A percentile compares a stretch with the other conserved stretches of the same genome.
Conservation (phyloP, 805 yeast species). For the Sungouiozyma ichnusensis region DNA sequence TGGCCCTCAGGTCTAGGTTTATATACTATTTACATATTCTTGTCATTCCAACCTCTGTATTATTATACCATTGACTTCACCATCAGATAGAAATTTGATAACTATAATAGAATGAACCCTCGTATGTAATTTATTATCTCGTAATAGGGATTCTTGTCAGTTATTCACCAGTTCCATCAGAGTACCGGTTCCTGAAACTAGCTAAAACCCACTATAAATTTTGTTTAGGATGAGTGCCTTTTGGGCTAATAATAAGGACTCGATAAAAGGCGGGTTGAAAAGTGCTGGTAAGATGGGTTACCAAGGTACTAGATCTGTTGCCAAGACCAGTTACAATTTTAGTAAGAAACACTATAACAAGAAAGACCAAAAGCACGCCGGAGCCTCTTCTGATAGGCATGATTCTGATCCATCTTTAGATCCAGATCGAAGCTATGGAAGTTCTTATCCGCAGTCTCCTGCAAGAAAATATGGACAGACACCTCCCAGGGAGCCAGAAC, state of each 20-base stretch:
- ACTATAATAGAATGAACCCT: too few relatives aligned
- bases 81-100: too few relatives aligned
- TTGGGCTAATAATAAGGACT: conserved; percentile 28
- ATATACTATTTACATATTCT: background rate
- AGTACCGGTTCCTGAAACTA: too few relatives aligned
- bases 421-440: background rate
- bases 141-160: too few relatives aligned
- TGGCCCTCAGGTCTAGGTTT: background rate
- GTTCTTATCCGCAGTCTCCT: too few relatives aligned
- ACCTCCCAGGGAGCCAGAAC: too few relatives aligned
- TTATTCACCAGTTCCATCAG: too few relatives aligned
- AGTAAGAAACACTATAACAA: conserved; percentile 24
- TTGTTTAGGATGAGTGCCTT: background rate
- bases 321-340: conserved; percentile 31
- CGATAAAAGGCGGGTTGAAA: conserved; percentile 5
- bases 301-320: conserved; percentile 30
- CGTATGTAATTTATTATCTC: too few relatives aligned
- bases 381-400: background rate
- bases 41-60: too few relatives aligned
- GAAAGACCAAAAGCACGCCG: conserved; percentile 4
- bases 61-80: too few relatives aligned
- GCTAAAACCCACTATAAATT: too few relatives aligned
- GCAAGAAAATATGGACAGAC: too few relatives aligned
- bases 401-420: background rate
- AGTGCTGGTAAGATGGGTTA: conserved; percentile 14